These are phyloP conservation scores for Coffea humblotiana DNA, from an alignment of 305 asterid species.

Conservation along the genomic window DNA sequence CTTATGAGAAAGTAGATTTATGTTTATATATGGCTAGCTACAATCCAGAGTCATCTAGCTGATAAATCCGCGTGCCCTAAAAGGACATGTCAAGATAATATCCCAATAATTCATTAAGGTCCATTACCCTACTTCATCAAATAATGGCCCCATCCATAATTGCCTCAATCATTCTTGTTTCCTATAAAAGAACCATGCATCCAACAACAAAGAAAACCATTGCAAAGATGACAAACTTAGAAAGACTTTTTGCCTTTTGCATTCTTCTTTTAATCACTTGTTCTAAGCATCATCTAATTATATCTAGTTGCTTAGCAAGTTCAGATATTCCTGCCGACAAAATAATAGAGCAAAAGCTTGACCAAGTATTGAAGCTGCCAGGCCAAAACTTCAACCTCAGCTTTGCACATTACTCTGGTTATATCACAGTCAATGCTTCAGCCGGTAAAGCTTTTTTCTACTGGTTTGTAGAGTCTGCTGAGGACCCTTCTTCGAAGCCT, in stretches of 20 bases:
- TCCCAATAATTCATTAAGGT: too few relatives aligned
- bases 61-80: too few relatives aligned
- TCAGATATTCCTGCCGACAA: conserved; percentile 11
- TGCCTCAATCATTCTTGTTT: background rate
- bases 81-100: too few relatives aligned
- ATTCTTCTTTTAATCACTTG: background rate
- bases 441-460: conserved; percentile 63
- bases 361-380: conserved; percentile 52
- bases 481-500: conserved; percentile 69
- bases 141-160: too few relatives aligned
- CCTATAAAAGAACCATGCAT: background rate
- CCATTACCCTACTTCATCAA: too few relatives aligned
- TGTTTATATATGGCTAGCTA: background rate
- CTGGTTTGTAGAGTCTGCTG: conserved; percentile 76
- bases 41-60: background rate
- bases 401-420: conserved; percentile 68
- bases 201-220: background rate
- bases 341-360: conserved; percentile 40
- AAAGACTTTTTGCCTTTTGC: background rate
- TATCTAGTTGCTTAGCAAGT: background rate
- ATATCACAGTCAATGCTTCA: conserved; percentile 51
- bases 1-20: too few relatives aligned
- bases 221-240: background rate
- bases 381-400: conserved; percentile 65
- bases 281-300: background rate